Conservation (phyloP, 371 early-diverging fungal genomes). For the Mortierella sp. region DNA sequence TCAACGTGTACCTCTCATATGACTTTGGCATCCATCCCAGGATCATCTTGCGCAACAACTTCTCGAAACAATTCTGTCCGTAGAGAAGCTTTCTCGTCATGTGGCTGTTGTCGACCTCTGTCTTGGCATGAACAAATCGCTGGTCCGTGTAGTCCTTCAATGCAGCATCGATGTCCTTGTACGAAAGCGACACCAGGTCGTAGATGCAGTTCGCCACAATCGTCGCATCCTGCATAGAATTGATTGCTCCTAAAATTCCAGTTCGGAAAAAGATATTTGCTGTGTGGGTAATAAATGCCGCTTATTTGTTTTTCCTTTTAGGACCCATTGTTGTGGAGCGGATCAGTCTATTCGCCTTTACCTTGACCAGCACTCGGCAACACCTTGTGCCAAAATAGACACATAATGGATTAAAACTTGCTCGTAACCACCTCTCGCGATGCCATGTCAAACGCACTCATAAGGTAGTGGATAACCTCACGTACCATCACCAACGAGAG, state of each 20-base stretch:
- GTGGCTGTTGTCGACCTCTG: not conserved
- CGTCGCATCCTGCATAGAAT: slow-evolving; percentile 31
- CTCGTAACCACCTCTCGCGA: too few relatives aligned
- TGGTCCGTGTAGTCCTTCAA: slow-evolving; percentile 20
- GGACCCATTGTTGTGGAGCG: too few relatives aligned
- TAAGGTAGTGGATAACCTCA: not conserved
- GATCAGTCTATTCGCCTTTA: too few relatives aligned
- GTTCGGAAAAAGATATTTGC: not conserved
- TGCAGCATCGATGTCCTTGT: slow-evolving; percentile 8
- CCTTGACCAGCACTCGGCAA: slow-evolving; percentile 35
- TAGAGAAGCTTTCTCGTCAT: slow-evolving; percentile 5
- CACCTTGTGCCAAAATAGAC: slow-evolving; percentile 32
- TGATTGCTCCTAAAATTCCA: slow-evolving; percentile 18
- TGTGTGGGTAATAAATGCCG: too few relatives aligned
- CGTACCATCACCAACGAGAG: slow-evolving; percentile 21
- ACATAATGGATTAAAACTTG: not conserved
- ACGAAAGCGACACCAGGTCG: slow-evolving; percentile 6
- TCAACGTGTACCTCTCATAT: not conserved
- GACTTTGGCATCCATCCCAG: slow-evolving; percentile 14
- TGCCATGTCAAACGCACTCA: too few relatives aligned
- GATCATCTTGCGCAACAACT: slow-evolving; percentile 11
- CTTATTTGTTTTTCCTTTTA: too few relatives aligned
- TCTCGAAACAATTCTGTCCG: slow-evolving; percentile 12
- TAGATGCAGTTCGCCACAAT: slow-evolving; percentile 26
- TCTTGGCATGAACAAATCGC: slow-evolving; percentile 15